These are phyloP conservation scores for Candida rishiriensis DNA, from an alignment of 805 yeast genomes.

Conservation along the genomic window DNA sequence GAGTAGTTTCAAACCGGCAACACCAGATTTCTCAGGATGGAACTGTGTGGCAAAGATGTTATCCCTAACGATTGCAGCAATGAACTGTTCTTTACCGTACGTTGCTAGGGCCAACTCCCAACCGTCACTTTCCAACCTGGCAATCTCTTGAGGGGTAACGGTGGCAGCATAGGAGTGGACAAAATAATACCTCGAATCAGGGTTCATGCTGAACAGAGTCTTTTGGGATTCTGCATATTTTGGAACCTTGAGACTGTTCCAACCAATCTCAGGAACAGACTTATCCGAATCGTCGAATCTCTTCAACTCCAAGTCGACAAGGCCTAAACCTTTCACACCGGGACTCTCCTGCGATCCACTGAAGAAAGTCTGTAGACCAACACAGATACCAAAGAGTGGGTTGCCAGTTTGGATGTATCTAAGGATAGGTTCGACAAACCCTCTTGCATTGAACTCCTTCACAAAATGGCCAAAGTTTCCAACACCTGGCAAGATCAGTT, in stretches of 20 bases:
- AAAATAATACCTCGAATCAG: slow-evolving; percentile 75
- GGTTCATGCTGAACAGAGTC: slow-evolving; percentile 59
- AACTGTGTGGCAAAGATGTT: slow-evolving; percentile 94
- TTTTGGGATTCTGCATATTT: slow-evolving; percentile 14
- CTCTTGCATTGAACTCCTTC: slow-evolving; percentile 54
- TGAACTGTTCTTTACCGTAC: slow-evolving; percentile 75
- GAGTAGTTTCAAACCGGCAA: slow-evolving; percentile 78
- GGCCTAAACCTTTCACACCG: slow-evolving; percentile 50
- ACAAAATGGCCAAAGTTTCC: slow-evolving; percentile 97
- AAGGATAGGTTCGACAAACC: slow-evolving; percentile 61
- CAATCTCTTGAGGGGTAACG: slow-evolving; percentile 35
- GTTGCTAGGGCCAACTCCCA: slow-evolving; percentile 74
- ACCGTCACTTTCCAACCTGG: slow-evolving; percentile 27
- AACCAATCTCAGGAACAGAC: slow-evolving; percentile 95
- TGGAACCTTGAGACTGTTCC: slow-evolving; percentile 51
- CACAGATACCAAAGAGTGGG: slow-evolving; percentile 95
- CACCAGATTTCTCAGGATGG: slow-evolving; percentile 98
- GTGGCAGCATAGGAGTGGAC: slow-evolving; percentile 92
- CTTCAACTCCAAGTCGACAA: slow-evolving; percentile 47
- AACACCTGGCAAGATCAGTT: slow-evolving; percentile 88
- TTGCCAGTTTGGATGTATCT: slow-evolving; percentile 71
- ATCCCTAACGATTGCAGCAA: slow-evolving; percentile 75
- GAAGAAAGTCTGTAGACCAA: slow-evolving; percentile 87
- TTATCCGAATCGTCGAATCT: slow-evolving; percentile 62
- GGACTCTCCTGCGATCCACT: slow-evolving; percentile 72